phyloP scores from a whole-genome alignment of 495 filamentous ascomycete species.

The Penicillium subrubescens region DNA sequence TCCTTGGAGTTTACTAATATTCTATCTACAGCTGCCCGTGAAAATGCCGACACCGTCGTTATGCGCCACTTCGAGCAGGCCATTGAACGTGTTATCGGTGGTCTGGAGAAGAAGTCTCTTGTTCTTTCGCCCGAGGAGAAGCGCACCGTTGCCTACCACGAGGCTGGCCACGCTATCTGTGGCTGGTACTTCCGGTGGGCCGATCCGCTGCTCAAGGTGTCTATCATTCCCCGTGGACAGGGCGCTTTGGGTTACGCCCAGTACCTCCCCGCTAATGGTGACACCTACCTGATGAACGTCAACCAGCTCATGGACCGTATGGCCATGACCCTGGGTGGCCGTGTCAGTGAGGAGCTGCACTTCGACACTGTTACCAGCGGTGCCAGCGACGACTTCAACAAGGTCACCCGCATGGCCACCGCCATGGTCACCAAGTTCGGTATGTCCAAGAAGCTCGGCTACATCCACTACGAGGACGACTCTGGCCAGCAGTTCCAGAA shows the following conservation, averaged over 20 bases:
- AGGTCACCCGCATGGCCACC: conserved; percentile 93
- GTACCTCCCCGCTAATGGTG: conserved; percentile 79
- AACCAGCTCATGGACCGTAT: conserved; percentile 99
- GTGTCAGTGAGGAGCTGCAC: conserved; percentile 92
- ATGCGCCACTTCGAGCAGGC: conserved; percentile 96
- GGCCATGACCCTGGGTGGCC: conserved; percentile 97
- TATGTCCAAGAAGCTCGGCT: conserved; percentile 92
- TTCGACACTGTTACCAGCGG: conserved; percentile 95
- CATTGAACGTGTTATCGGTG: conserved; percentile 95
- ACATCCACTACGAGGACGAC: conserved; percentile 86
- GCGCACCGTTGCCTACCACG: conserved; percentile 93
- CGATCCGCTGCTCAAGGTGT: conserved; percentile 95
- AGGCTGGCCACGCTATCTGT: conserved; percentile 97
- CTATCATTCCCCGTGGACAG: conserved; percentile 94
- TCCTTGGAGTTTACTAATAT: conserved; percentile 32
- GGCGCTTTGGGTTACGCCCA: conserved; percentile 95
- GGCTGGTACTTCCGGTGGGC: conserved; percentile 98
- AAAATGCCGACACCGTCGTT: conserved; percentile 70
- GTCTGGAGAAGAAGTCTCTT: conserved; percentile 93
- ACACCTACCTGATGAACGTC: conserved; percentile 92
- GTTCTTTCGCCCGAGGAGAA: conserved; percentile 93
- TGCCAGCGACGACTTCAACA: conserved; percentile 96
- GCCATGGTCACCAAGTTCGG: conserved; percentile 98
- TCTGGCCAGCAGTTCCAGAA: conserved; percentile 79
- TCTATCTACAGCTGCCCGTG: conserved; percentile 69